phyloP scores from a whole-genome alignment of 176 grass and related monocot genomes.

The Zea luxurians region DNA sequence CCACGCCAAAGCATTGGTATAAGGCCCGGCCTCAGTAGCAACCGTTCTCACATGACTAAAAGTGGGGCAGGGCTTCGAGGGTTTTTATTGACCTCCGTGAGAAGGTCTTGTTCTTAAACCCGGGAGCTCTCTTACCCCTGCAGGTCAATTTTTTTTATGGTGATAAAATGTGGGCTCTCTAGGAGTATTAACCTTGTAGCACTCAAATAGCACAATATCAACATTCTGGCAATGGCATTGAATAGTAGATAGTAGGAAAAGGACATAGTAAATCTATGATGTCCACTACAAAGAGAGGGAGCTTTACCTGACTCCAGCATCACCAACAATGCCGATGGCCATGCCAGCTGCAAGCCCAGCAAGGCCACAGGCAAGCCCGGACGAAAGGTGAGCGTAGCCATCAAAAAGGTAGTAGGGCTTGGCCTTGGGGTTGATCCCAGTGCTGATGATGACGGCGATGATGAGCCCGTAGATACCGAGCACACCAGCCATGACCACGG shows the following conservation, averaged over 20 bases:
- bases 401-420: slow-evolving; percentile 97
- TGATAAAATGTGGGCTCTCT: no score
- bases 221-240: background rate
- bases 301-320: slow-evolving; percentile 87
- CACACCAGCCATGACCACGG: slow-evolving; percentile 98
- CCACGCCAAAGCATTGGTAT: no score
- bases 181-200: no score
- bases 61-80: no score
- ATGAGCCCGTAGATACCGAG: slow-evolving; percentile 96
- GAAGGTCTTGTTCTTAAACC: no score
- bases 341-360: slow-evolving; percentile 88
- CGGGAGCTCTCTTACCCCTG: no score
- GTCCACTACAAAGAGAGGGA: background rate
- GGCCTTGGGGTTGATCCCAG: slow-evolving; percentile 97
- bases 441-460: slow-evolving; percentile 96
- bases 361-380: slow-evolving; percentile 81
- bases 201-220: background rate
- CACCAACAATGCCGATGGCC: slow-evolving; percentile 97
- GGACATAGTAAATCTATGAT: background rate
- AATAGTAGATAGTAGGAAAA: background rate
- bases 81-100: no score
- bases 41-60: no score
- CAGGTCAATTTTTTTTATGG: no score
- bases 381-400: slow-evolving; percentile 89
- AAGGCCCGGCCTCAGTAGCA: no score